Evolutionary conservation across 2,329 filamentous ascomycete species (phyloP), one percentile per base, ranked within the genome.

Genomic region (Ambrosiella beaveri): DNA sequence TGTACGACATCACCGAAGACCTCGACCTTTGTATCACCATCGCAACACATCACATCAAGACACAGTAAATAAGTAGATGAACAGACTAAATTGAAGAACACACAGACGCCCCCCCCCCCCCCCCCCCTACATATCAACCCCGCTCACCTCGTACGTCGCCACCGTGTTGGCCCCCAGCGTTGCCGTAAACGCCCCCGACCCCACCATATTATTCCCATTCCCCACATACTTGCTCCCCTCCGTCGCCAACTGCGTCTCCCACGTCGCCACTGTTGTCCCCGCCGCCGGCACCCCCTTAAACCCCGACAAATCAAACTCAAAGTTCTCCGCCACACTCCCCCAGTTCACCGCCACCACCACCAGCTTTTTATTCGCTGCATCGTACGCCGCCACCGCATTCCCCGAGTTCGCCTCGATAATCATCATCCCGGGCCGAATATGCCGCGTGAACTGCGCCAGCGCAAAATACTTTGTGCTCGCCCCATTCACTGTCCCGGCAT

Each of bases 371-470:
- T 50, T 63, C 27, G 51, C 53, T 1, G 64, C 57, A 51, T 73
- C 70, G 56, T 73, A 73, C 11, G 71, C 71, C 17, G 70, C 71
- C 8, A 71, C 66, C 1, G 66, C 65, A 54, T 69, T 66, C 47
- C 69, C 66, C 1, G 64, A 67, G 56, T 69, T 67, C 4, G 56
- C 40, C 35, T 50, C 37, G 7, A 73, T 61, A 37, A 73, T 69
- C 1, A 63, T 63, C 71, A 73, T 73, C 1, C 70, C 71, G 1
- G 66, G 65, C 1, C 69, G 65, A 45, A 74, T 70, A 59, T 74
- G 71, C 27, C 71, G 66, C 4, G 69, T 62, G 59, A 71, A 72
- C 61, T 72, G 71, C 1, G 71, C 71, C n/a, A 74, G 63, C 2
- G 68, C 66, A 59, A 66, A 73, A 63, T 72, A 74, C 62, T 73